A percentile compares a stretch with the other conserved stretches of the same genome.
Evolutionary conservation across 2,329 filamentous ascomycete genomes (phyloP).

Genomic region (Claviceps fusiformis): DNA sequence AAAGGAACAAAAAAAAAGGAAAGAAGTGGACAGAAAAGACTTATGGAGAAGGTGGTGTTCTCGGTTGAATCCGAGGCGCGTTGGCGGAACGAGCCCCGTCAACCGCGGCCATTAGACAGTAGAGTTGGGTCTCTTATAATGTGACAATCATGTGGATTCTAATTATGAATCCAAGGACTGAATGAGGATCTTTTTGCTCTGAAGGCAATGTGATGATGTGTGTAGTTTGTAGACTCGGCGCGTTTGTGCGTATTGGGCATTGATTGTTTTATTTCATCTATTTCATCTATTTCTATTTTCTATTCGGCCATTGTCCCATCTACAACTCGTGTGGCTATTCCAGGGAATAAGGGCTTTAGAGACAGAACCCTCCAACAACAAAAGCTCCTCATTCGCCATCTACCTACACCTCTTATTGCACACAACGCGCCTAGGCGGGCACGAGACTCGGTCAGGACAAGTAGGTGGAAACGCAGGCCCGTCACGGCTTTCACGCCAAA

Average conservation of each 20-base stretch:
- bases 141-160: not conserved
- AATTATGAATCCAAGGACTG: not conserved
- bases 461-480: too few species aligned
- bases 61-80: slow-evolving; percentile 3
- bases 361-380: too few species aligned
- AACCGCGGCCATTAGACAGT: slow-evolving; percentile 25
- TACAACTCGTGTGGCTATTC: not conserved
- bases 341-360: too few species aligned
- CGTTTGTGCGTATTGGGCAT: too few species aligned
- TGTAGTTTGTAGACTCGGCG: not conserved
- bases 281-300: too few species aligned
- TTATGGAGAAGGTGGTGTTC: not conserved
- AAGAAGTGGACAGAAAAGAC: slow-evolving; percentile 14
- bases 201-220: not conserved
- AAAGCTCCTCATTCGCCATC: too few species aligned
- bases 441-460: too few species aligned
- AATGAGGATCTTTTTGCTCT: not conserved
- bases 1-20: not conserved
- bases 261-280: too few species aligned
- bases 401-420: too few species aligned
- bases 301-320: not conserved
- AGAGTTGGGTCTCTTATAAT: slow-evolving; percentile 10
- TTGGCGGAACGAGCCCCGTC: slow-evolving; percentile 22
- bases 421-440: too few species aligned
- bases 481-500: slow-evolving; percentile 9